Evolutionary conservation across 2,329 filamentous ascomycete species (phyloP).

Genomic region (Paecilomyces fulvus): DNA sequence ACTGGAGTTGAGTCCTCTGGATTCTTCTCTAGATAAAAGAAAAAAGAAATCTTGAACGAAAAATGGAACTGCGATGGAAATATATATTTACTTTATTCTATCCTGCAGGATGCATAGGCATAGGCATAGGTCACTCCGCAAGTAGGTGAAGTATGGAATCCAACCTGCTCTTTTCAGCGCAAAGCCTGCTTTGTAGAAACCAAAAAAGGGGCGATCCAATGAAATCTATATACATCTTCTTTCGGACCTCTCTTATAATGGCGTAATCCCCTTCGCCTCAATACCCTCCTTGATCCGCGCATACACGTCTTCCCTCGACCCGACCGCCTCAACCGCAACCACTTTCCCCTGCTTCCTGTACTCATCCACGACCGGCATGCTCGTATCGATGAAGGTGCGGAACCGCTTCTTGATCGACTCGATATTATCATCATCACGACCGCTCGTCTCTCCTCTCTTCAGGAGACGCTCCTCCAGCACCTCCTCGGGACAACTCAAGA

Average conservation of each 20-base stretch:
- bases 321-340: slow-evolving; percentile 67
- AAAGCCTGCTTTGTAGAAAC: background rate
- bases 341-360: slow-evolving; percentile 71
- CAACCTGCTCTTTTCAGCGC: background rate
- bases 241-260: slow-evolving; percentile 8
- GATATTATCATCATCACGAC: slow-evolving; percentile 84
- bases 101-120: background rate
- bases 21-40: background rate
- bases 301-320: slow-evolving; percentile 58
- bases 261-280: slow-evolving; percentile 32
- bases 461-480: slow-evolving; percentile 79
- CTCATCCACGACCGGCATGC: slow-evolving; percentile 91
- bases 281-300: slow-evolving; percentile 43
- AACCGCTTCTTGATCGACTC: slow-evolving; percentile 97
- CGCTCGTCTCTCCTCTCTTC: slow-evolving; percentile 86
- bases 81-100: slow-evolving; percentile 1
- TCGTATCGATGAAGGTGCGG: slow-evolving; percentile 85
- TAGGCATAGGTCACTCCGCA: background rate
- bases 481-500: slow-evolving; percentile 86
- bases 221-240: background rate
- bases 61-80: background rate
- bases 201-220: slow-evolving; percentile 3
- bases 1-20: background rate
- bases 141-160: background rate
- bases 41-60: background rate